Evolutionary conservation across 176 grass and related monocot species (phyloP).

Genomic region (Raddia distichophylla): DNA sequence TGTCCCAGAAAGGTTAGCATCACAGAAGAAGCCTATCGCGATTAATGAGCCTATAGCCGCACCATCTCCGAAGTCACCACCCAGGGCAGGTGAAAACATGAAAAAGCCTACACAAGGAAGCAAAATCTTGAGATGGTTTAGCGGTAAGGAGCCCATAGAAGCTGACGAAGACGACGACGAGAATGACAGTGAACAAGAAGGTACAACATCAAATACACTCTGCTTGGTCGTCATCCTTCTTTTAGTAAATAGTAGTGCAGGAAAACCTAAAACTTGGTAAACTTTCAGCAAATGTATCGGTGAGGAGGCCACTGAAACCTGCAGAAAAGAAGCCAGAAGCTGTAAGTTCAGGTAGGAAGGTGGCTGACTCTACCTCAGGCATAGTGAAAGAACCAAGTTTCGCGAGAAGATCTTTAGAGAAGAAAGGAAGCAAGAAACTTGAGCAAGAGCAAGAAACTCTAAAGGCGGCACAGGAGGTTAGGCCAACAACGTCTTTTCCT

Average conservation of each 20-base stretch:
- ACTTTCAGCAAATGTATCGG: constrained; percentile 48
- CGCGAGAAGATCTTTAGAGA: constrained; percentile 30
- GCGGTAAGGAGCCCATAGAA: constrained; percentile 46
- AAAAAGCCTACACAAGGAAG: constrained; percentile 50
- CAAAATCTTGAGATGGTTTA: constrained; percentile 56
- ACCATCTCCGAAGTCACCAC: neutral
- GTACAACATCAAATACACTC: constrained; percentile 35
- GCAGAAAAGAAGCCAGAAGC: neutral
- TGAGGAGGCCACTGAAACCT: constrained; percentile 30
- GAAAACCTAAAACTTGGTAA: neutral
- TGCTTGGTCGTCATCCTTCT: neutral
- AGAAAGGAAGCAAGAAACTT: constrained; percentile 44
- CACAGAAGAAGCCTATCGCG: constrained; percentile 19
- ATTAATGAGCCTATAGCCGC: neutral
- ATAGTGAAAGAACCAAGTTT: constrained; percentile 49
- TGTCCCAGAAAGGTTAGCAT: constrained; percentile 4
- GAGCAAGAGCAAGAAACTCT: constrained; percentile 44
- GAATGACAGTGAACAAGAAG: constrained; percentile 43
- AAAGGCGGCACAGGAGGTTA: neutral
- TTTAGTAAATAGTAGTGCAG: neutral
- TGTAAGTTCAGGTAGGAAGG: constrained; percentile 18
- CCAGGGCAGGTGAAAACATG: constrained; percentile 43
- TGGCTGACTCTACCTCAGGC: constrained; percentile 11
- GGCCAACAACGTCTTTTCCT: constrained; percentile 15
- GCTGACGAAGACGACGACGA: constrained; percentile 40